Evolutionary conservation across 768 basidiomycete genomes (phyloP).

Genomic region (Candolleomyces efflorescens): DNA sequence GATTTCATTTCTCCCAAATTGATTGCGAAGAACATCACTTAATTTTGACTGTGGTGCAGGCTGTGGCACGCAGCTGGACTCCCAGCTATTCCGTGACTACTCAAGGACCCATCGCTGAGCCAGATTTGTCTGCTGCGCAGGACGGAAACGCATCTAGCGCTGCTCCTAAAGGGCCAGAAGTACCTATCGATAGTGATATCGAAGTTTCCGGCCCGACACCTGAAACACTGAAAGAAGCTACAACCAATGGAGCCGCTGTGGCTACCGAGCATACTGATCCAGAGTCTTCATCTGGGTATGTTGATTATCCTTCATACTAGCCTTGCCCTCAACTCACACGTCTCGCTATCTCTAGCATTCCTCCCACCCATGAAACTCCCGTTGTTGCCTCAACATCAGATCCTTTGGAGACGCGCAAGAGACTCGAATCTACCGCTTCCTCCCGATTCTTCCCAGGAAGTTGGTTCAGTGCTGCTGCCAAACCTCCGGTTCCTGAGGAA

Average conservation of each 20-base stretch:
- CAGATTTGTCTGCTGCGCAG: not conserved
- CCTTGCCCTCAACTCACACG: no score
- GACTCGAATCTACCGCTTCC: slow-evolving; percentile 53
- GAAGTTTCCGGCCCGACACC: not conserved
- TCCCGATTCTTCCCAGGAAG: slow-evolving; percentile 55
- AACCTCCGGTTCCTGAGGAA: slow-evolving; percentile 24
- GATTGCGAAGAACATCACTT: no score
- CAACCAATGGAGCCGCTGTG: slow-evolving; percentile 3
- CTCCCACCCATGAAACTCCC: not conserved
- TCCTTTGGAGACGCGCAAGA: slow-evolving; percentile 23
- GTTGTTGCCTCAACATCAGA: not conserved
- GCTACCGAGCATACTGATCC: not conserved
- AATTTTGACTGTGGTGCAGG: not conserved
- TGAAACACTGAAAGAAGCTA: not conserved
- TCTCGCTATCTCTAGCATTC: not conserved
- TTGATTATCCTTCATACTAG: not conserved
- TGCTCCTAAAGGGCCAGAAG: not conserved
- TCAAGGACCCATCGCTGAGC: slow-evolving; percentile 11
- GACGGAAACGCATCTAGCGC: not conserved
- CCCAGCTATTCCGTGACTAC: slow-evolving; percentile 16
- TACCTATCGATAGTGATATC: not conserved
- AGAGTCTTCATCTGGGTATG: not conserved
- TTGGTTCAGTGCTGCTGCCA: slow-evolving; percentile 41
- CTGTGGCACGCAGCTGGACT: slow-evolving; percentile 14
- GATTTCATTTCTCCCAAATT: not conserved